Base-by-base conservation (phyloP, 305 asterid genomes). In the Fraxinus baroniana region DNA sequence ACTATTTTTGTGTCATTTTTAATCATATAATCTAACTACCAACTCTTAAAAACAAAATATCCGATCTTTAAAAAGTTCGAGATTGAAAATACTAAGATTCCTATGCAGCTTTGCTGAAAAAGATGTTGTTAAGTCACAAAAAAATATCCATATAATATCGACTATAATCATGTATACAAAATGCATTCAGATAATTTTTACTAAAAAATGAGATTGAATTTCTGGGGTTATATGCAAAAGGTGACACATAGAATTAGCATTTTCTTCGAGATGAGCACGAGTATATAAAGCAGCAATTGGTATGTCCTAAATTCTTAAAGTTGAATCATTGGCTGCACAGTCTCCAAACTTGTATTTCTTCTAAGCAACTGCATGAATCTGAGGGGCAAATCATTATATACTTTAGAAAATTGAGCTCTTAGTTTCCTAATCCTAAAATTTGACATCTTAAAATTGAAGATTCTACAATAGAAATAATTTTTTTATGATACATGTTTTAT, bases 261-360 rank as follows among this genome's bases (percentile, higher is more conserved):
- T 36, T 36, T 36, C 39, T 5, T 36, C 39, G 7, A 36, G 8
- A 36, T 36, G 39, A 6, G 8, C n/a, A 49, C 2, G 7, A 49
- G 20, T 13, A 12, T 13, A 46, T 82, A 97, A 92, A 87, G 95
- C 97, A 84, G 93, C 96, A 82, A 94, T 81, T 3, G 97, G 94
- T 79, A 94, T 84, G 80, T 92, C 94, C 55, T 97, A 88, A 83
- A 93, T 91, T 85, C 84, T 92, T 81, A 84, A 77, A 80, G 86
- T 87, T 71, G 86, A 84, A 86, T 90, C 94, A 83, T 87, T 79
- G 80, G 87, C 86, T 18, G 89, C 83, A 79, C 97, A 87, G 84
- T 85, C 93, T 78, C 90, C 89, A 79, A 81, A 24, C 77, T 86
- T 84, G 28, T 41, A 89, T 84, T 89, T 94, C 98, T 96, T 36